Evolutionary conservation across 2,329 filamentous ascomycete genomes (phyloP), one percentile per base, ranked within the genome.

Genomic region (Penicillium sp.): DNA sequence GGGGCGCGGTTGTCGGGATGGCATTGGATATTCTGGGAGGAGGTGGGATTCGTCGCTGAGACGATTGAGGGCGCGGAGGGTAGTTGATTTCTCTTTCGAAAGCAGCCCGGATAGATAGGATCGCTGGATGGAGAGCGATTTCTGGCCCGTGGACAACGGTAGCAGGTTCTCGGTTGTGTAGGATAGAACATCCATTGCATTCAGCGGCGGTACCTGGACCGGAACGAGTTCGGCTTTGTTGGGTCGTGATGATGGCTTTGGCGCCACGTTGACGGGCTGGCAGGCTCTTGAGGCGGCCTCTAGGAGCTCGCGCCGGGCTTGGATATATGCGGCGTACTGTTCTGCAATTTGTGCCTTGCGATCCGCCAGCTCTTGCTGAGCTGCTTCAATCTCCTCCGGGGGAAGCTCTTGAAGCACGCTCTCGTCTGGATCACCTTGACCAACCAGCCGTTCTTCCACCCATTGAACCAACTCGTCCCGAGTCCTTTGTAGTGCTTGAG

Each of bases 381-480:
- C 65, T 18, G 72, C 64, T 27, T 68, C 67, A 5, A 72, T 65
- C 48, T 70, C 69, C 43, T 71, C 63, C 5, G 66, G 49, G 10
- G 63, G 56, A 5, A 70, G 51, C n/a, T 70, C 66, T 22, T 67
- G 62, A 2, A 67, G 52, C 27, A 63, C 53, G 24, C 54, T 64
- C 34, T 68, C 67, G 22, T 73, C 71, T 5, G 62, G 62, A 47
- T 66, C 65, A 5, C 62, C 67, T 43, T 67, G 67, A 14, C 59
- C 77, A 16, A 75, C 70, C 43, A 83, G 61, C 42, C 80, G 79
- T 39, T 74, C 72, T 60, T 83, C 79, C 6, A 82, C 73, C 80
- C 80, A 83, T 43, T 75, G 70, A 5, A 81, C 73, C 42, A 83
- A 67, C 55, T 80, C 78, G 54, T 81, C 73, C 43, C 79, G 73